Base-by-base conservation (phyloP, 176 grass and related monocot genomes). In the Oryza meyeriana region DNA sequence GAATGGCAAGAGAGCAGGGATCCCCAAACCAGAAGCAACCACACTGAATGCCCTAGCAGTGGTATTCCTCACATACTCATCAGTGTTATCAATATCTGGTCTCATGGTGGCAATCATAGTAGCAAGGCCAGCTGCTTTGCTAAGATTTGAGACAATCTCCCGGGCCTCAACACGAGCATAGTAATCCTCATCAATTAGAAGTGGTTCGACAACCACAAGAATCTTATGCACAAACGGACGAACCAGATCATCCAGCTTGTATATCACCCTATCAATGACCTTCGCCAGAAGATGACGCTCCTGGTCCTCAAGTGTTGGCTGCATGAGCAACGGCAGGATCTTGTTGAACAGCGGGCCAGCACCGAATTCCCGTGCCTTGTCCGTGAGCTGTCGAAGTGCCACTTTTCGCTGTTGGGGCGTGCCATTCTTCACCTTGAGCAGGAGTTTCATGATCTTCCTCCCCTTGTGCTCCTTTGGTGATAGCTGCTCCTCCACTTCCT, bases 61-160 rank as follows among this genome's bases (percentile, higher is more conserved):
- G 6, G 96, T 95, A 75, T 99, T 99, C 34, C 96, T 99, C 62
- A 99, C 96, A 16, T 99, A 99, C 74, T 99, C 96, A 32, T 99
- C 96, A 28, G 93, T 93, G 76, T 93, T 99, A 78, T 99, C 96
- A 78, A 99, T 99, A 86, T 99, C 96, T 0, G 93, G 93, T 33
- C 96, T 83, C 96, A 99, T 99, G 22, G 93, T 91, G 0, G 96
- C 96, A 76, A 99, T 99, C 96, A 99, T 99, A 67, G 91, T 99
- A 20, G 96, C 96, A 78, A 99, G 83, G n/a, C 96, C 93, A 61
- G 96, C 96, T 40, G 93, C 96, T 91, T 99, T 99, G 75, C 96
- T 99, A 55, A 99, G 90, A 76, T 99, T 99, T 69, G 93, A 95
- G 12, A 99, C 95, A 5, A 99, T 95, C 35, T 99, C 90, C 80